Base-by-base conservation (phyloP, 139 green algal species). In the Chlorella vulgaris region DNA sequence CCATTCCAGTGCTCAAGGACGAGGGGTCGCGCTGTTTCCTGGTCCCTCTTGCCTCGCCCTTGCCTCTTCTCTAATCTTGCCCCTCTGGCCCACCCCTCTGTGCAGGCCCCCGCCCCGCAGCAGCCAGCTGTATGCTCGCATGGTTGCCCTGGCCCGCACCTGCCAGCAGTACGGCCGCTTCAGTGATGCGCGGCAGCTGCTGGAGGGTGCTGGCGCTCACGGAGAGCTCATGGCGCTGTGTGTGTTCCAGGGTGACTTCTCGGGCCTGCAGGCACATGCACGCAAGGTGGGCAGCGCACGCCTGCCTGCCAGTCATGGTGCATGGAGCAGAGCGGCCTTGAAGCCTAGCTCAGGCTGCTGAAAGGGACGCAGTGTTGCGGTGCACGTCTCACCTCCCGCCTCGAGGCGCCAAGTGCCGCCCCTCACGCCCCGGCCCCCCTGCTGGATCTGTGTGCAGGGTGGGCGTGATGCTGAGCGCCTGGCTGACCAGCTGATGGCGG, bases 231-330 rank as follows among this genome's bases (percentile, higher is more conserved):
- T 92, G 47, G 43, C 86, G 38, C 81, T 92, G n/a, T 88, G 79
- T 31, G 81, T 90, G 2, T 88, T 92, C 43, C 87, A 91, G 76
- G 88, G 78, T 1, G 88, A 92, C 82, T 92, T 91, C 33, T 39
- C 31, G 33, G 79, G 75, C 5, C 58, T 92, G 73, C 82, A 86
- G 50, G 22, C 35, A 38, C 81, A 81, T 35, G 55, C 47, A 24
- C 53, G 67, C 68, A 24, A 76, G 81, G 76, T 76, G 70, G 18
- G 81, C 26, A n/a, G 22, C 7, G 65, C 13, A 10, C 13, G 65
- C 15, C 33, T 73, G 19, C 5, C n/a, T n/a, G 50, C 50, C 15
- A 19, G 50, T 60, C 15, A 60, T 60, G 50, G 19, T 60, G 50
- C 15, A 60, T 15, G 15, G 50, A 60, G 50, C 15, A 60, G 50